Base-by-base conservation (phyloP, 2,329 filamentous ascomycete genomes). In the Xylariaceae sp. region DNA sequence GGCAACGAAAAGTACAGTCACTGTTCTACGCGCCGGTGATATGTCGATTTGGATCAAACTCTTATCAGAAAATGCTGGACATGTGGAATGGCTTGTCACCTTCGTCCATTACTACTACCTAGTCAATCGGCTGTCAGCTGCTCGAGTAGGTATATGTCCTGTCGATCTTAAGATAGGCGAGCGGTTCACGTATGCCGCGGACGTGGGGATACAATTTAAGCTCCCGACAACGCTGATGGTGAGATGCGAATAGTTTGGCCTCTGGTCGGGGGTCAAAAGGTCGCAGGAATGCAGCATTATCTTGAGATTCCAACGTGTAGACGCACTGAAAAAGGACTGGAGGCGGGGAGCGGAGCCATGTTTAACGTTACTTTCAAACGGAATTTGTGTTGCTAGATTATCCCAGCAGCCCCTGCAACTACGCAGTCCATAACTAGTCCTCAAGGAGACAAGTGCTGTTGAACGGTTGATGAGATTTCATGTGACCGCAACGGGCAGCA, bases 221-320 rank as follows among this genome's bases (percentile, higher is more conserved):
- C n/a, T n/a, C n/a, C n/a, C n/a, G n/a, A n/a, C n/a, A n/a, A n/a
- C n/a, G n/a, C n/a, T 21, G 18, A 20, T n/a, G 16, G 27, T 30
- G 24, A 29, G 24, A 30, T 53, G 43, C 30, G 35, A 26, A 27
- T n/a, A n/a, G n/a, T n/a, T n/a, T n/a, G n/a, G n/a, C n/a, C n/a
- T n/a, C n/a, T n/a, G n/a, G n/a, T n/a, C n/a, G n/a, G n/a, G n/a
- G n/a, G n/a, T n/a, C n/a, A n/a, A n/a, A n/a, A n/a, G n/a, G n/a
- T 10, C 13, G 36, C 21, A 11, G 35, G 15, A 32, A 47, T 29
- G 46, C 36, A 50, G 35, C 40, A 53, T 3, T 23, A 16, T 33
- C 29, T n/a, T 29, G 39, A 35, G 40, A 57, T 57, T 46, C 55
- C 44, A 44, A 42, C 55, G 55, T 52, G 26, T n/a, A 43, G 8